Base-by-base conservation (phyloP, 345 rosid species). In the Acer campestre region DNA sequence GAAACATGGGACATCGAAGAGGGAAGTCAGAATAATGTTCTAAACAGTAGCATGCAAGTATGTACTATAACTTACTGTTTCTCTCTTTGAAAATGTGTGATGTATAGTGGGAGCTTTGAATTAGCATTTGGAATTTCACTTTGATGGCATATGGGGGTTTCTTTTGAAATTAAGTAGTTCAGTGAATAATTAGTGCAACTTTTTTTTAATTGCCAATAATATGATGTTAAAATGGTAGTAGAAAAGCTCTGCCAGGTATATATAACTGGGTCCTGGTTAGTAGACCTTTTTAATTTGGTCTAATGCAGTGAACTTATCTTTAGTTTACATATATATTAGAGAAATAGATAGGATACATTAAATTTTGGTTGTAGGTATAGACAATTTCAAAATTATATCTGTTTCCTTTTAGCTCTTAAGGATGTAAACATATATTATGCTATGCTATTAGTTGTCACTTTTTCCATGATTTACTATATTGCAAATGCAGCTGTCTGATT, bases 1-100 rank as follows among this genome's bases (percentile, higher is more conserved):
- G 99, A 96, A 86, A 89, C 98, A 66, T 96, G 98, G 99, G 98
- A 94, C 80, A 88, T 94, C 65, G 99, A 96, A 77, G 97, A 94
- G 78, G 97, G 97, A 73, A 92, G 97, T 81, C 95, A 96, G 84
- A 94, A 88, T 80, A 92, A 92, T 87, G 99, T 96, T 77, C 83
- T 96, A 75, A 88, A 92, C 78, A 96, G 99, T 82, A 94, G 99
- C 86, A 94, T 91, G 86, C 97, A 96, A 93, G 99, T 92, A 84
- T 84, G 85, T 67, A 75, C 74, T 46, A 49, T 16, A 5, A 49
- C 53, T 16, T n/a, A 17, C 31, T 49, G 48, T 63, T 18, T 63
- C 4, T 61, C 62, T 22, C 23, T 70, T 68, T 65, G 79, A 63
- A 51, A 55, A 58, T 49, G 42, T 62, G 42, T 12, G 62, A n/a